These are phyloP conservation scores for Melaleuca alternifolia DNA, from an alignment of 345 rosid species.

Conservation along the genomic window DNA sequence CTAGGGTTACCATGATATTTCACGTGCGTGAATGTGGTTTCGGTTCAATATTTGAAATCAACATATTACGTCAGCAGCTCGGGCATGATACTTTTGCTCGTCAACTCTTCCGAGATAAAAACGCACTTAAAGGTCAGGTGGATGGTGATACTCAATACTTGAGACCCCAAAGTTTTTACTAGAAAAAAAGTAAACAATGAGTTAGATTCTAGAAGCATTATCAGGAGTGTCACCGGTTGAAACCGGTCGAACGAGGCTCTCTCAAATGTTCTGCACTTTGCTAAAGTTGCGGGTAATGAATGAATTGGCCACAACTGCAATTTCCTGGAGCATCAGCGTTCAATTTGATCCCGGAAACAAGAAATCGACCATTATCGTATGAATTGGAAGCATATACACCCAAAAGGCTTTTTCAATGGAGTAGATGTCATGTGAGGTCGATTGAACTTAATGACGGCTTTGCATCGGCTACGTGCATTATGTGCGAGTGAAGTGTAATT, in stretches of 20 bases:
- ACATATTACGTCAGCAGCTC: neutral
- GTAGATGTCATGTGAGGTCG: neutral
- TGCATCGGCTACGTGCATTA: neutral
- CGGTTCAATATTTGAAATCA: neutral
- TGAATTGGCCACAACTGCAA: too few species aligned
- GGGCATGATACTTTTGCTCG: neutral
- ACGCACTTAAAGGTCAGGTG: neutral
- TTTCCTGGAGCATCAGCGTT: neutral
- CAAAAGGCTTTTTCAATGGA: neutral
- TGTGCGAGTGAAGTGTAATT: neutral
- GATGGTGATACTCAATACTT: neutral
- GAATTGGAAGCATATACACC: neutral
- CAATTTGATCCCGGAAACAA: neutral
- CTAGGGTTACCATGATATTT: neutral
- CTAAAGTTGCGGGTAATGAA: too few species aligned
- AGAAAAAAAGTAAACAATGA: neutral
- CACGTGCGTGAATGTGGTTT: neutral
- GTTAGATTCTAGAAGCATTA: neutral
- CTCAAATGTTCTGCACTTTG: too few species aligned
- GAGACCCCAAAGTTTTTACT: neutral
- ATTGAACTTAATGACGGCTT: neutral
- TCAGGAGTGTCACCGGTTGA: neutral
- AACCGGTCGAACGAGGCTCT: too few species aligned
- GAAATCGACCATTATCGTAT: neutral
- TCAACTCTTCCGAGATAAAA: neutral